Percentiles rank a stretch among this genome's conserved stretches.
These are phyloP conservation scores for Pythium utonaiense DNA, from an alignment of 352 stramenopile species.

Conservation along the genomic window DNA sequence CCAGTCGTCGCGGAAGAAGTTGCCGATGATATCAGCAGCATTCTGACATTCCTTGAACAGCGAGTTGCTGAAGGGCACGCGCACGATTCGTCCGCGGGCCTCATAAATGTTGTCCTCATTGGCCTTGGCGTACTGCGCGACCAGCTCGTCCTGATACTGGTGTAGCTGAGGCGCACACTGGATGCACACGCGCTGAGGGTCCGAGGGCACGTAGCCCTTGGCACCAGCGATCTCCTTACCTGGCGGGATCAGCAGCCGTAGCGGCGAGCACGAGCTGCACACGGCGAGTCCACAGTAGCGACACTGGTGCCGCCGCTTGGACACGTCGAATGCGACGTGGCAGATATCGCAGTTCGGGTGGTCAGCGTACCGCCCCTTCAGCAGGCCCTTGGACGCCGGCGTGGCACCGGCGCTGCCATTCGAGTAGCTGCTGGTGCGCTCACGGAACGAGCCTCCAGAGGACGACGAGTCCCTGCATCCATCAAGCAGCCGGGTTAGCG, in stretches of 20 bases:
- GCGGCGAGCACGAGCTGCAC: conserved; percentile 55
- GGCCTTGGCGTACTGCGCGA: conserved; percentile 36
- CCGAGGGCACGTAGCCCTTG: conserved; percentile 49
- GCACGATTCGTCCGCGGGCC: conserved; percentile 30
- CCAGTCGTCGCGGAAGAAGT: conserved; percentile 65
- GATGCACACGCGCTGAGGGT: conserved; percentile 55
- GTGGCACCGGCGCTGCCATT: conserved; percentile 19
- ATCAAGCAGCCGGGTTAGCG: no score
- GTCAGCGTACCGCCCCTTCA: conserved; percentile 66
- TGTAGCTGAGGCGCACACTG: conserved; percentile 46
- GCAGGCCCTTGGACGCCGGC: conserved; percentile 34
- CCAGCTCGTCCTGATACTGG: conserved; percentile 45
- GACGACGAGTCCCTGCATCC: conserved; percentile 32
- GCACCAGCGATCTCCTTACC: conserved; percentile 43
- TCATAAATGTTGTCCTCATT: conserved; percentile 46
- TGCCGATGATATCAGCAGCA: conserved; percentile 64
- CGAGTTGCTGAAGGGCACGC: conserved; percentile 49
- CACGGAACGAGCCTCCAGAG: conserved; percentile 29
- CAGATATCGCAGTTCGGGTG: conserved; percentile 71
- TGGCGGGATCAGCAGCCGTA: conserved; percentile 51
- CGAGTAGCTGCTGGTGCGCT: background rate
- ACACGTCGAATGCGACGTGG: conserved; percentile 52
- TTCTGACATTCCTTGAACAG: conserved; percentile 73
- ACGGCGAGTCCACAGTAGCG: conserved; percentile 49
- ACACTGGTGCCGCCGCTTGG: conserved; percentile 60